Evolutionary conservation across 208 protist genomes (phyloP).

Genomic region (Trypanosoma congolense): DNA sequence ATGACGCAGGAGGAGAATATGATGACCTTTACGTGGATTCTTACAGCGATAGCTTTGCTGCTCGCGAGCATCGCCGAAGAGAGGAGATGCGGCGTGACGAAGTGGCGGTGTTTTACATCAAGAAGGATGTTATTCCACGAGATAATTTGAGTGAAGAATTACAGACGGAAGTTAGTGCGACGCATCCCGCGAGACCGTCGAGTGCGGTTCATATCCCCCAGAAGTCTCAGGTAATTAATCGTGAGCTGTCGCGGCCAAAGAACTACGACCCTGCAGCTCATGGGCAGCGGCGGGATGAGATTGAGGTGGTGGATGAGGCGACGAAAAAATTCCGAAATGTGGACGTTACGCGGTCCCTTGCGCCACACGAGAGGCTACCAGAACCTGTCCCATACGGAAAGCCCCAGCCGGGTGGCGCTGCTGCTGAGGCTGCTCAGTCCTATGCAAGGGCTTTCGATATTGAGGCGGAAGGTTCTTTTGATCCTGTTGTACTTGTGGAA

Average conservation of each 20-base stretch:
- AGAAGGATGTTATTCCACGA: constrained; percentile 8
- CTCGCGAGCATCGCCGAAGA: constrained; percentile 22
- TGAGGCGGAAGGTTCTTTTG: constrained; percentile 10
- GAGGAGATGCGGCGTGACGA: constrained; percentile 49
- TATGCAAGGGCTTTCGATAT: constrained; percentile 10
- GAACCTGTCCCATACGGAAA: constrained; percentile 54
- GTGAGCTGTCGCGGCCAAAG: constrained; percentile 47
- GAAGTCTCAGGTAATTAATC: constrained; percentile 52
- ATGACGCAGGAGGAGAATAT: constrained; percentile 8
- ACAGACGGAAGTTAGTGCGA: neutral
- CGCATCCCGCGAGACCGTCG: neutral
- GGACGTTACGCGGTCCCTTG: constrained; percentile 67
- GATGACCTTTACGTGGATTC: constrained; percentile 29
- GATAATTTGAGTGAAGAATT: constrained; percentile 9
- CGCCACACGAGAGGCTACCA: constrained; percentile 55
- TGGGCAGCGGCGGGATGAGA: constrained; percentile 5
- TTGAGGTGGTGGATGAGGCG: constrained; percentile 70
- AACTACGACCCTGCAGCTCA: constrained; percentile 31
- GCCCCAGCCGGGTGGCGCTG: constrained; percentile 21
- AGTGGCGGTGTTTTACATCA: constrained; percentile 76
- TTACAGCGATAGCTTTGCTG: constrained; percentile 28
- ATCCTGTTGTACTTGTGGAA: constrained; percentile 36
- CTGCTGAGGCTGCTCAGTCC: neutral
- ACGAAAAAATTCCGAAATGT: constrained; percentile 66
- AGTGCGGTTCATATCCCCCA: neutral